These are phyloP conservation scores for Recurvomyces mirabilis DNA, from an alignment of 495 filamentous ascomycete genomes.

Conservation along the genomic window DNA sequence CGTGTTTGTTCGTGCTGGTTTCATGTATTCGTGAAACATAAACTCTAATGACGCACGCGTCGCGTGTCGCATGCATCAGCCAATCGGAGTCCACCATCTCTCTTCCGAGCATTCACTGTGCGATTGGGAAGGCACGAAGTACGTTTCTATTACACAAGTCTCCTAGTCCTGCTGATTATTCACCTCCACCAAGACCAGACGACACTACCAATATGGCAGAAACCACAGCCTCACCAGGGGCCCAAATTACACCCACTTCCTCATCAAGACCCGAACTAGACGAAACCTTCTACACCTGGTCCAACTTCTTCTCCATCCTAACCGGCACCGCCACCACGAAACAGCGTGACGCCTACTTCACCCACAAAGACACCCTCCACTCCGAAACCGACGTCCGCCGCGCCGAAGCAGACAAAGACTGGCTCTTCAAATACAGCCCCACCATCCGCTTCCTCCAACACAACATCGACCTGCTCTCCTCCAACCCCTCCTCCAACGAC, in stretches of 20 bases:
- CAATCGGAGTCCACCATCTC: background rate
- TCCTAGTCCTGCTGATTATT: too few relatives aligned
- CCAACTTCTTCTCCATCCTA: conserved; percentile 52
- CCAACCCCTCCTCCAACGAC: too few relatives aligned
- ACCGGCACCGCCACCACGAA: conserved; percentile 57
- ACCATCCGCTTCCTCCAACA: conserved; percentile 73
- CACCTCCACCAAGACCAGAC: too few relatives aligned
- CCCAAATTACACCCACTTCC: too few relatives aligned
- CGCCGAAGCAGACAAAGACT: conserved; percentile 70
- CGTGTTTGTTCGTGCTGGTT: too few relatives aligned
- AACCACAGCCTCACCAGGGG: too few relatives aligned
- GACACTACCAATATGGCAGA: too few relatives aligned
- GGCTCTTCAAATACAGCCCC: conserved; percentile 69
- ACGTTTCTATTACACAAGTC: too few relatives aligned
- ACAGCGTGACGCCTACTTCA: conserved; percentile 58
- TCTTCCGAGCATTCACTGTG: background rate
- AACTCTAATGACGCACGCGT: too few relatives aligned
- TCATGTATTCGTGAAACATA: too few relatives aligned
- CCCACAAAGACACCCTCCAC: conserved; percentile 52
- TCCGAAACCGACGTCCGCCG: conserved; percentile 61
- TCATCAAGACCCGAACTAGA: conserved; percentile 11
- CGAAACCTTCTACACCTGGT: conserved; percentile 29
- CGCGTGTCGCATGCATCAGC: background rate
- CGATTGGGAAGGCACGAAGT: too few relatives aligned
- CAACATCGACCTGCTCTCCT: conserved; percentile 66